Evolutionary conservation across 495 filamentous ascomycete species (phyloP).

Genomic region (Aspergillus homomorphus): DNA sequence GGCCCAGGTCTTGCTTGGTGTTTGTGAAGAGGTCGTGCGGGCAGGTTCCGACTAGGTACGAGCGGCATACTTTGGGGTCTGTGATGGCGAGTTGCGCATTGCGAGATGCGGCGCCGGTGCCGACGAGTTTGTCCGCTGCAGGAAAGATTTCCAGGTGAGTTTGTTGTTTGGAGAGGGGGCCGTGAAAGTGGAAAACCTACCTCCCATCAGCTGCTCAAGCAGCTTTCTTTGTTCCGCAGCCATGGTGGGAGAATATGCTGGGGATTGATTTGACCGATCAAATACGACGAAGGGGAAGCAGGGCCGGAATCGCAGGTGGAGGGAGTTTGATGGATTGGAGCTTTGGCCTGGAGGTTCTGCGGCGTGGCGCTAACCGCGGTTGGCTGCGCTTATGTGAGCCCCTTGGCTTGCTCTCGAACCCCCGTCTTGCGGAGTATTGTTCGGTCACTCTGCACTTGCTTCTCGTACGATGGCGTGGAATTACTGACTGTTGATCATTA

Average conservation of each 20-base stretch:
- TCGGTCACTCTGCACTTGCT: neutral
- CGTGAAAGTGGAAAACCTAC: slow-evolving; percentile 27
- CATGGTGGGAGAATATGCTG: slow-evolving; percentile 50
- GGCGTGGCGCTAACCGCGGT: slow-evolving; percentile 29
- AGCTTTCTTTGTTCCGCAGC: slow-evolving; percentile 94
- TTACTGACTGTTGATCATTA: neutral
- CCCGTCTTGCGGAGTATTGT: neutral
- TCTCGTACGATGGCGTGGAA: neutral
- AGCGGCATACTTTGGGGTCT: slow-evolving; percentile 92
- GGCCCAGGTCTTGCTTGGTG: slow-evolving; percentile 95
- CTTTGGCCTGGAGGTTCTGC: slow-evolving; percentile 7
- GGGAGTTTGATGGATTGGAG: slow-evolving; percentile 7
- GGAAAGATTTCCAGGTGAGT: slow-evolving; percentile 33
- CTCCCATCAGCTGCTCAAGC: slow-evolving; percentile 77
- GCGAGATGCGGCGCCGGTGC: slow-evolving; percentile 65
- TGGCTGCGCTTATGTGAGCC: slow-evolving; percentile 20
- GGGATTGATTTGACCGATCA: neutral
- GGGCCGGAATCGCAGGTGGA: slow-evolving; percentile 11
- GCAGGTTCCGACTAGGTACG: slow-evolving; percentile 90
- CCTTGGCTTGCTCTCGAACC: neutral
- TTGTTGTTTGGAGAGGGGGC: slow-evolving; percentile 8
- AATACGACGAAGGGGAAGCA: slow-evolving; percentile 6
- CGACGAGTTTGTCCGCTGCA: slow-evolving; percentile 75
- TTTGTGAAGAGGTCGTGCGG: slow-evolving; percentile 99
- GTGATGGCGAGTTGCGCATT: slow-evolving; percentile 79